Evolutionary conservation across 331 rosid genomes (phyloP).

Genomic region (Malus hybrid): DNA sequence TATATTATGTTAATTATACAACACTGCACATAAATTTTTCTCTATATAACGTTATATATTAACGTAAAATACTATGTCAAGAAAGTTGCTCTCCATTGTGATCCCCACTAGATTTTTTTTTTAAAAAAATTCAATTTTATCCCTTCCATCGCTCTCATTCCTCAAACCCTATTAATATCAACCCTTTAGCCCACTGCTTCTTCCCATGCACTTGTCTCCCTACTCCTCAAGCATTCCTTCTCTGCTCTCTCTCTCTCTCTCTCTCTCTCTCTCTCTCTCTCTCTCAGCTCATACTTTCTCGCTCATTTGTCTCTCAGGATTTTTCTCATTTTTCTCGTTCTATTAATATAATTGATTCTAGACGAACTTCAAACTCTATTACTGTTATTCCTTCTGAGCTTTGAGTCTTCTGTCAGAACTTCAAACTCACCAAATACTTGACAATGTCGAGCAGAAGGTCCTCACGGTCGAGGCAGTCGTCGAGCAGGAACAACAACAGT

Average conservation of each 20-base stretch:
- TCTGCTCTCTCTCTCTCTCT: slow-evolving; percentile 20
- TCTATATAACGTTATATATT: too few species aligned
- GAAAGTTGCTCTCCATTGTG: neutral
- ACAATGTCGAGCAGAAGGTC: slow-evolving; percentile 80
- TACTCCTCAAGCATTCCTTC: slow-evolving; percentile 12
- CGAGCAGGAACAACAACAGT: slow-evolving; percentile 19
- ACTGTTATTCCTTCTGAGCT: neutral
- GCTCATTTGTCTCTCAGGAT: neutral
- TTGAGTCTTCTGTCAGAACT: neutral
- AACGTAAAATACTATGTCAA: too few species aligned
- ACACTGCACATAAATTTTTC: too few species aligned
- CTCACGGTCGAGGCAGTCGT: slow-evolving; percentile 58
- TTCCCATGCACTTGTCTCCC: slow-evolving; percentile 69
- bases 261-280: slow-evolving; percentile 17
- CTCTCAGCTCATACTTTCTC: neutral
- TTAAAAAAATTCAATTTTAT: neutral
- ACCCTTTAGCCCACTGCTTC: slow-evolving; percentile 57
- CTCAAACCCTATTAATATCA: slow-evolving; percentile 44
- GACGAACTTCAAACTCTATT: neutral
- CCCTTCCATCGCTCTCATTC: neutral
- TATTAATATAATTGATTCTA: neutral
- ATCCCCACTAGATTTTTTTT: neutral
- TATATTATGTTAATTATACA: too few species aligned
- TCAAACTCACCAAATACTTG: neutral
- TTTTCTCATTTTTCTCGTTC: neutral